Evolutionary conservation across 805 yeast genomes (phyloP), one percentile per base, ranked within the genome.

Genomic region (Starmerella scarabaei): DNA sequence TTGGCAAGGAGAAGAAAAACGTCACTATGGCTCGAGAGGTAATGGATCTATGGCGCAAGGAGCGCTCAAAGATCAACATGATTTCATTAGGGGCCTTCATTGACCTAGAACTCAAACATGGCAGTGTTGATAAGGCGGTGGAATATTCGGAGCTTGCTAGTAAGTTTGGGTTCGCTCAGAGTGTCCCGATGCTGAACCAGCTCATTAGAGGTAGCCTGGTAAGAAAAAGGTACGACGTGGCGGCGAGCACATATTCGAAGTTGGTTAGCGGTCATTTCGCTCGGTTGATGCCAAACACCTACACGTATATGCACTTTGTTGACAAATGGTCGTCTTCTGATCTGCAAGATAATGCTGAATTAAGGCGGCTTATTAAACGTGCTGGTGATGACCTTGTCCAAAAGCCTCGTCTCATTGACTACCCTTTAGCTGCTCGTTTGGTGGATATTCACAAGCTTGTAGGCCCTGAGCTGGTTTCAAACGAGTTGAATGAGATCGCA

Each of bases 21-120:
- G 51, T 68, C 9, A 63, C 59, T 12, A 66, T 73, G n/a, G 81
- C 80, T 1, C 61, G 77, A 33, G 48, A 52, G 1, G 49, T 78
- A 21, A 72, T 68, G 51, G 36, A 27, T 1, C 16, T 36, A 3
- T 29, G 39, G 32, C 30, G 33, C 15, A 28, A 35, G 24, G 30
- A 37, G 12, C 26, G 27, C 17, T 21, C 33, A 16, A 61, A 67
- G 14, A 53, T 57, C 37, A 49, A 48, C 37, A 35, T 44, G 8
- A 49, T 50, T 26, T 53, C 60, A 11, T 52, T 57, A 26, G 51
- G 58, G 6, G 55, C 61, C 2, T 39, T 58, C 14, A 51, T 58
- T 21, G 54, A 54, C 31, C 57, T 53, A 11, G 61, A 59, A 40
- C 42, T 55, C 27, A 38, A 40, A 12, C 34, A 45, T 24, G 62